Conservation (phyloP, 140 eudicot genomes). For the Bidens hawaiensis region DNA sequence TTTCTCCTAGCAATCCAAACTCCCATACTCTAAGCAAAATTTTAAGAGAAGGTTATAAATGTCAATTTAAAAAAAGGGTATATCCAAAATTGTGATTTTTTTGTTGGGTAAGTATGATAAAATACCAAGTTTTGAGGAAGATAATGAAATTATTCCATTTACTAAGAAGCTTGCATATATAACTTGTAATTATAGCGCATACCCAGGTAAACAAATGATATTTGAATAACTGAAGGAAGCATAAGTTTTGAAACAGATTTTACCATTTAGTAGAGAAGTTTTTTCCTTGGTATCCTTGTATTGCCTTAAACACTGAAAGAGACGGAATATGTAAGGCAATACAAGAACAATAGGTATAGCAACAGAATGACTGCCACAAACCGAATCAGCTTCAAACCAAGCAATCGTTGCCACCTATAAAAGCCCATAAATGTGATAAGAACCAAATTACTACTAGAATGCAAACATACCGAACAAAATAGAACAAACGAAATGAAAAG, state of each 20-base stretch:
- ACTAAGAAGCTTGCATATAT: not conserved
- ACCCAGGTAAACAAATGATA: not conserved
- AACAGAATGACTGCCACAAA: conserved; percentile 93
- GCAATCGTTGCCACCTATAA: conserved; percentile 97
- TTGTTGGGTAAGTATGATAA: not conserved
- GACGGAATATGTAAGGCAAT: conserved; percentile 86
- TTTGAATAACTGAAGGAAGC: not conserved
- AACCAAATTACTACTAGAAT: not conserved
- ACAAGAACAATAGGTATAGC: conserved; percentile 93
- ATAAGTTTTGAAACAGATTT: conserved; percentile 3
- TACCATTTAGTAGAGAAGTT: conserved; percentile 81
- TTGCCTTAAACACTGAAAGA: conserved; percentile 95
- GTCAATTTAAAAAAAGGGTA: not conserved
- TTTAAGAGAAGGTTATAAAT: not conserved
- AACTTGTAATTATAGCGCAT: not conserved
- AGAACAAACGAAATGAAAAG: not conserved
- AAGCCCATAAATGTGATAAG: not conserved
- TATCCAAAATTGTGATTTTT: too few relatives aligned
- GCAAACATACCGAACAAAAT: not conserved
- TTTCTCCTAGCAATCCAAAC: not conserved
- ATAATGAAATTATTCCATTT: not conserved
- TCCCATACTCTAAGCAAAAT: not conserved
- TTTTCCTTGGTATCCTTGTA: conserved; percentile 91
- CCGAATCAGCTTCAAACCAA: conserved; percentile 99
- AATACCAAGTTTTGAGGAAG: not conserved